phyloP scores from a whole-genome alignment of 495 filamentous ascomycete species.

The Penicillium arizonense region DNA sequence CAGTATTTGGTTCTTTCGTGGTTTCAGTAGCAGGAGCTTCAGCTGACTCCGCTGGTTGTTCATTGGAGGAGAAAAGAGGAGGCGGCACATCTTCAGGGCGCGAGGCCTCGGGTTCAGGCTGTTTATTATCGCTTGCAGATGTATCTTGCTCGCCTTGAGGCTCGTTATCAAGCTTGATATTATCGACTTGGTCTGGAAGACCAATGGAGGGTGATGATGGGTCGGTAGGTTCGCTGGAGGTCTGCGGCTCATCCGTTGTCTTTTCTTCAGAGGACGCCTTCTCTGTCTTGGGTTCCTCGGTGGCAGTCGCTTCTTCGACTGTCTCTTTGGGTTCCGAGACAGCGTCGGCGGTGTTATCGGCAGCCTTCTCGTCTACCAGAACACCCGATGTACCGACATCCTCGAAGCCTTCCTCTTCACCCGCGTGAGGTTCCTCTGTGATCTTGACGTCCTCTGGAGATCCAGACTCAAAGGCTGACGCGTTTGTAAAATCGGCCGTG shows the following conservation, averaged over 20 bases:
- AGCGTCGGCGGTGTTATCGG: constrained; percentile 31
- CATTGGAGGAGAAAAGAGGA: constrained; percentile 55
- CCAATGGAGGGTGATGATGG: constrained; percentile 49
- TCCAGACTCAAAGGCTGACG: constrained; percentile 30
- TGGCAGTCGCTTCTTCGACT: background rate
- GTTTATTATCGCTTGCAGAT: constrained; percentile 6
- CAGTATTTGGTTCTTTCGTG: constrained; percentile 20
- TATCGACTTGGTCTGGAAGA: constrained; percentile 49
- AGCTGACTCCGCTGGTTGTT: constrained; percentile 18
- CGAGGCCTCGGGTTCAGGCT: constrained; percentile 39
- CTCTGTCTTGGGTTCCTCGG: constrained; percentile 16
- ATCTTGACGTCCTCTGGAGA: constrained; percentile 49
- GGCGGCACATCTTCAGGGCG: constrained; percentile 67
- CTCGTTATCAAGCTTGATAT: constrained; percentile 49
- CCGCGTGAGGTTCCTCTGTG: constrained; percentile 68
- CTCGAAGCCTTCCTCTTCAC: constrained; percentile 93
- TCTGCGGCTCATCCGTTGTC: constrained; percentile 8
- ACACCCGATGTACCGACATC: constrained; percentile 75
- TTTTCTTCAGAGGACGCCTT: constrained; percentile 17
- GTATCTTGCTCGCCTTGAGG: constrained; percentile 5
- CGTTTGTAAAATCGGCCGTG: constrained; percentile 41
- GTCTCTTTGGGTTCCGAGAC: background rate
- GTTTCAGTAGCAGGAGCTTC: constrained; percentile 18
- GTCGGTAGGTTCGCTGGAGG: constrained; percentile 16
- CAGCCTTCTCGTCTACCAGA: constrained; percentile 60